phyloP scores from a whole-genome alignment of 805 yeast species.

The Kodamaea lidongshanica region DNA sequence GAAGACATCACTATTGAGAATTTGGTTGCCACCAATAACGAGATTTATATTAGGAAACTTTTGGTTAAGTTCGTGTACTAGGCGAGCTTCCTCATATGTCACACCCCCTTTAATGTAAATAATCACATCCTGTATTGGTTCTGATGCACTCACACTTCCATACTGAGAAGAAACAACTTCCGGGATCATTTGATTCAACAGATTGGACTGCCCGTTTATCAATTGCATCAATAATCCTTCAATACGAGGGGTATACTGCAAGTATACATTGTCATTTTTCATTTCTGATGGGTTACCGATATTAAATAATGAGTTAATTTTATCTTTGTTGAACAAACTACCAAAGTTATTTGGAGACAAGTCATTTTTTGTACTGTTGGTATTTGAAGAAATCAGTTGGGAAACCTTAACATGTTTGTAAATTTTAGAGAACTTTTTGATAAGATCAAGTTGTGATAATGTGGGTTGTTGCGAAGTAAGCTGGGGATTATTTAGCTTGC shows the following conservation, averaged over 20 bases:
- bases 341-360: constrained; percentile 15
- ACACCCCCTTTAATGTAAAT: constrained; percentile 80
- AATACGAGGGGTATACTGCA: constrained; percentile 84
- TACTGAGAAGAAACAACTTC: constrained; percentile 27
- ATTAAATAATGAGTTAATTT: constrained; percentile 28
- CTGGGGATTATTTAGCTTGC: constrained; percentile 25
- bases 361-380: constrained; percentile 4
- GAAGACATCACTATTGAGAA: constrained; percentile 33
- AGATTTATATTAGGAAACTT: constrained; percentile 54
- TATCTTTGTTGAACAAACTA: constrained; percentile 27
- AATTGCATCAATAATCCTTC: constrained; percentile 32
- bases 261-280: constrained; percentile 63
- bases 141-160: constrained; percentile 10
- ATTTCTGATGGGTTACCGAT: constrained; percentile 16
- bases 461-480: constrained; percentile 29
- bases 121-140: constrained; percentile 54
- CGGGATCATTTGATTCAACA: constrained; percentile 25
- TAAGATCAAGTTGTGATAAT: constrained; percentile 24
- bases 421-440: constrained; percentile 23
- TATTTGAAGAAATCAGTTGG: constrained; percentile 8
- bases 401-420: constrained; percentile 14
- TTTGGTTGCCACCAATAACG: constrained; percentile 65
- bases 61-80: constrained; percentile 64
- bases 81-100: constrained; percentile 86
- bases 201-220: constrained; percentile 9